Percentiles rank a stretch among this genome's conserved stretches.
Conservation (phyloP, 345 rosid species). For the Gossypium thurberi region DNA sequence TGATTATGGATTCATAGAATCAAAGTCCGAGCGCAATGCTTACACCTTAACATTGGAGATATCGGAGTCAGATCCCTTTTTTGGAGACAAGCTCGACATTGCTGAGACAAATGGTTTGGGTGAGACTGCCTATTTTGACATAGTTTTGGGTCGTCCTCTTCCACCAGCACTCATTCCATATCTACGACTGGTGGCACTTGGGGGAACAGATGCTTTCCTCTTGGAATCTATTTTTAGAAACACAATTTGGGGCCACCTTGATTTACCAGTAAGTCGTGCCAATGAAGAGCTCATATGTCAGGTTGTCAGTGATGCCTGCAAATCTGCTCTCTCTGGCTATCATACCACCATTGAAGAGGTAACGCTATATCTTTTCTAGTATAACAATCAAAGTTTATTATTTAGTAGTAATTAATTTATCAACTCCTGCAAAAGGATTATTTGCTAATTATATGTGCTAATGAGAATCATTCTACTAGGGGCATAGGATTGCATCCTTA, state of each 20-base stretch:
- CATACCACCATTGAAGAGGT: constrained; percentile 80
- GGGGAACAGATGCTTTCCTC: constrained; percentile 74
- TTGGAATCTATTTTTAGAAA: constrained; percentile 81
- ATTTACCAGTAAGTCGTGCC: constrained; percentile 66
- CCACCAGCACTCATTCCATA: constrained; percentile 76
- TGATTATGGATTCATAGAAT: constrained; percentile 85
- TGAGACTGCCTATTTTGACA: constrained; percentile 66
- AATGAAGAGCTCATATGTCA: constrained; percentile 87
- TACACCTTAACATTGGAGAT: constrained; percentile 74
- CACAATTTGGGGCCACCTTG: constrained; percentile 84
- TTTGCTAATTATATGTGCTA: neutral
- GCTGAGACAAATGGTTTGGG: constrained; percentile 75
- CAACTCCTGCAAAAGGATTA: neutral
- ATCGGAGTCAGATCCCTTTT: constrained; percentile 63
- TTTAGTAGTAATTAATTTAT: neutral
- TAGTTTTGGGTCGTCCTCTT: constrained; percentile 55
- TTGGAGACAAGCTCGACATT: constrained; percentile 71
- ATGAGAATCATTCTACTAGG: neutral
- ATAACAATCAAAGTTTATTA: neutral
- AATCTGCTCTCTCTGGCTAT: constrained; percentile 72
- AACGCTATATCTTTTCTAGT: constrained; percentile 4
- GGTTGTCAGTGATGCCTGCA: constrained; percentile 75
- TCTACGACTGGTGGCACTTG: constrained; percentile 73
- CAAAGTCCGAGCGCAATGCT: constrained; percentile 53
- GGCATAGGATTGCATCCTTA: neutral